Evolutionary conservation across 768 basidiomycete species (phyloP).

Genomic region (Podaxis pistillaris): DNA sequence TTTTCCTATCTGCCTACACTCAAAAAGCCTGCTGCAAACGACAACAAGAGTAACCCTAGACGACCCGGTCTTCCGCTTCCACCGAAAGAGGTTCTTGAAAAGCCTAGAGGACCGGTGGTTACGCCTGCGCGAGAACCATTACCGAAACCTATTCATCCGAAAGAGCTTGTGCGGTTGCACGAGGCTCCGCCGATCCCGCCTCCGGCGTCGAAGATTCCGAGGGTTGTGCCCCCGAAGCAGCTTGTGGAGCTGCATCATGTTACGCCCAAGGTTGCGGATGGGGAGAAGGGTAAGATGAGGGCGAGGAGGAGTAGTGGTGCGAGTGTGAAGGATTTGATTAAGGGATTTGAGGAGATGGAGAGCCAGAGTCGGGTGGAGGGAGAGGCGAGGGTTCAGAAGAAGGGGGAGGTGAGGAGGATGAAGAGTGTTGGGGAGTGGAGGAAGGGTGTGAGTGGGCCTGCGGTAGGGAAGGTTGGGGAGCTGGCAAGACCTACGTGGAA

Average conservation of each 20-base stretch:
- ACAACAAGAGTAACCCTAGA: slow-evolving; percentile 20
- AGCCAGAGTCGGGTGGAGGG: slow-evolving; percentile 21
- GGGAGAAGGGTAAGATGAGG: slow-evolving; percentile 16
- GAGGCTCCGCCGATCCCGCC: slow-evolving; percentile 45
- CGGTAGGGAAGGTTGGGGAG: background rate
- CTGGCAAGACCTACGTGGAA: background rate
- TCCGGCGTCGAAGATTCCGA: slow-evolving; percentile 42
- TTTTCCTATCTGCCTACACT: slow-evolving; percentile 60
- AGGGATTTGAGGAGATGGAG: slow-evolving; percentile 53
- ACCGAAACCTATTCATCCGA: slow-evolving; percentile 50
- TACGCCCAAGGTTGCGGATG: slow-evolving; percentile 28
- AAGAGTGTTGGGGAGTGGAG: slow-evolving; percentile 12
- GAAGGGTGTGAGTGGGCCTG: slow-evolving; percentile 1
- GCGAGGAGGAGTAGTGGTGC: slow-evolving; percentile 62
- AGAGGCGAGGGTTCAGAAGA: slow-evolving; percentile 25
- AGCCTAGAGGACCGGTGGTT: slow-evolving; percentile 50
- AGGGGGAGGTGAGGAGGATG: slow-evolving; percentile 24
- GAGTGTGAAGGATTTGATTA: slow-evolving; percentile 74
- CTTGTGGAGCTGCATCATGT: slow-evolving; percentile 56
- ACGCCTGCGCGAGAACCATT: slow-evolving; percentile 57
- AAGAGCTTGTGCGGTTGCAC: slow-evolving; percentile 63
- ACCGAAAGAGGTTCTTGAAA: slow-evolving; percentile 49
- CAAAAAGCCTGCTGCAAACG: slow-evolving; percentile 33
- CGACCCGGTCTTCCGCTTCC: slow-evolving; percentile 52
- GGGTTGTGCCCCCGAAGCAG: slow-evolving; percentile 37